Conservation (phyloP, 2,329 filamentous ascomycete species). For the Stagonosporopsis rhizophila region DNA sequence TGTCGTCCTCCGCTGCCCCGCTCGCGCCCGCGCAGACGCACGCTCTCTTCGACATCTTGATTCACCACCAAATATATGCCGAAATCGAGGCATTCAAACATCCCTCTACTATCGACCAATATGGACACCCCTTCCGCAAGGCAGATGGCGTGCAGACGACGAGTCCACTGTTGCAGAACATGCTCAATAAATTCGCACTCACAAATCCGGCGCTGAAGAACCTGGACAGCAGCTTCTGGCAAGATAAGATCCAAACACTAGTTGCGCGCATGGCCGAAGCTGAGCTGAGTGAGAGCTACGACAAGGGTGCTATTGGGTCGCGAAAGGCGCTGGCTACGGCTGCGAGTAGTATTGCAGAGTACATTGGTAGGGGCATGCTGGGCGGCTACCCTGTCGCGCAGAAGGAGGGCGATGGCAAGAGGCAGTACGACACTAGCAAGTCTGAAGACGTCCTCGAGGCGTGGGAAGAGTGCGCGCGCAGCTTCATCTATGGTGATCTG, state of each 20-base stretch:
- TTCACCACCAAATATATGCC: slow-evolving; percentile 62
- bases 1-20: slow-evolving; percentile 15
- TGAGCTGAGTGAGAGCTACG: slow-evolving; percentile 80
- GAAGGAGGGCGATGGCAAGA: slow-evolving; percentile 42
- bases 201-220: slow-evolving; percentile 70
- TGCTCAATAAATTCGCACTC: slow-evolving; percentile 71
- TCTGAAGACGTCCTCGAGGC: slow-evolving; percentile 67
- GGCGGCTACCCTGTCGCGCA: slow-evolving; percentile 63
- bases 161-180: slow-evolving; percentile 71
- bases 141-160: slow-evolving; percentile 56
- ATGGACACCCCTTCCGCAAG: slow-evolving; percentile 72
- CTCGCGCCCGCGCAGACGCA: slow-evolving; percentile 56
- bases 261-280: slow-evolving; percentile 63
- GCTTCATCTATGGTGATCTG: slow-evolving; percentile 71
- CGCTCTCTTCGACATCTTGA: slow-evolving; percentile 62
- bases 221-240: slow-evolving; percentile 58
- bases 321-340: slow-evolving; percentile 78
- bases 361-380: slow-evolving; percentile 69
- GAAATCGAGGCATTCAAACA: slow-evolving; percentile 77
- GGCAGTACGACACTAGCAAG: slow-evolving; percentile 64
- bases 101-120: slow-evolving; percentile 67
- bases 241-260: slow-evolving; percentile 51
- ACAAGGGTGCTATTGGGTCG: slow-evolving; percentile 76
- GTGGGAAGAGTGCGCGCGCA: slow-evolving; percentile 72
- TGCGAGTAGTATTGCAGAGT: slow-evolving; percentile 72